Evolutionary conservation across 169 alveolate genomes (phyloP), one percentile per base, ranked within the genome.

Genomic region (Plasmodium gonderi): DNA sequence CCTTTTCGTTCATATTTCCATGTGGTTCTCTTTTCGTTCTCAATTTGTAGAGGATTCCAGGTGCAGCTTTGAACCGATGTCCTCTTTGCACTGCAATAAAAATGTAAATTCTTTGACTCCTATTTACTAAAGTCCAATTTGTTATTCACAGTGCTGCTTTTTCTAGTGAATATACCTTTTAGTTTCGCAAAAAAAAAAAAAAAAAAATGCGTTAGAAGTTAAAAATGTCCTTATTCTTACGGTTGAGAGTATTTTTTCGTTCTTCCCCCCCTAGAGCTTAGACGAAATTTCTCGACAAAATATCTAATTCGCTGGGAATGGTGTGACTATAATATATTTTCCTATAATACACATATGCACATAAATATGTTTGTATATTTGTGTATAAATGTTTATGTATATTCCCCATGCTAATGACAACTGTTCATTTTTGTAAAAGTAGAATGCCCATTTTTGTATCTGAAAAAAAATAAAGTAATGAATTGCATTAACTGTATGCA

Each of bases 1-100:
- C 77, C 51, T 90, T 54, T 29, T 90, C 94, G 40, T 79, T 78
- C 94, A 90, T 90, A 40, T 44, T 78, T 23, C 45, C 68, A 82
- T 29, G 23, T n/a, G 23, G 44, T 80, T 14, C 44, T 23, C 29
- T 80, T n/a, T n/a, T n/a, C n/a, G n/a, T n/a, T n/a, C n/a, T n/a
- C n/a, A n/a, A n/a, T n/a, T n/a, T n/a, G n/a, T n/a, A n/a, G n/a
- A n/a, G n/a, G n/a, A n/a, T n/a, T n/a, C n/a, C n/a, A n/a, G n/a
- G n/a, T n/a, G n/a, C n/a, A n/a, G n/a, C n/a, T n/a, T n/a, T n/a
- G n/a, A n/a, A n/a, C n/a, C n/a, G n/a, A n/a, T n/a, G n/a, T n/a
- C n/a, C n/a, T n/a, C n/a, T n/a, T n/a, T 38, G 82, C 49, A 12
- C 42, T 31, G 47, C 23, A n/a, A 49, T 49, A 44, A 29, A 72